Base-by-base conservation (phyloP, 306 rosid genomes). In the Gillenia trifoliata region DNA sequence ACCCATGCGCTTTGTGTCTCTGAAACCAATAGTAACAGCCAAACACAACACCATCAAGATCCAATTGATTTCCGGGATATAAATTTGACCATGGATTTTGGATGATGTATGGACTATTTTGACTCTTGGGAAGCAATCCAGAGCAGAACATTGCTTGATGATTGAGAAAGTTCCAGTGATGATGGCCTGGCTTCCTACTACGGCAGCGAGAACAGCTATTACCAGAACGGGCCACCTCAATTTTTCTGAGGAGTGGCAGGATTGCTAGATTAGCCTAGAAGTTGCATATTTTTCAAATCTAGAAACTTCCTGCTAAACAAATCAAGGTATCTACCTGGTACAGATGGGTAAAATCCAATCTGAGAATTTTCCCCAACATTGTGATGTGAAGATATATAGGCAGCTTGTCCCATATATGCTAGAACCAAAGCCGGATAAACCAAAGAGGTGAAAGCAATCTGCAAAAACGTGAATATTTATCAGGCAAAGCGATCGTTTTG, bases 351-450 rank as follows among this genome's bases (percentile, higher is more conserved):
- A 84, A 88, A 94, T 43, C 97, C 97, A 34, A 91, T 84, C n/a
- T 57, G 78, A 68, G 68, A 77, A 19, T 77, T 73, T 3, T 64
- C 41, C 29, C 28, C 64, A 56, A 57, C 5, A 20, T 7, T 20
- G 66, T 89, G 96, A 69, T 93, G 89, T 59, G 66, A 71, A 33
- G 98, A 91, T 40, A 94, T 85, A 85, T 87, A 94, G 41, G 98
- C 98, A 52, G 98, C 98, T 81, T 94, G 98, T 50, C 98, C 98
- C 98, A 94, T 94, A 75, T 94, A 94, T n/a, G 98, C 98, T 70
- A 94, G 89, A 77, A 91, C 68, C 74, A 91, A 75, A 64, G 97
- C 83, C 34, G 98, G 98, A 87, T 94, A 94, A 83, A 94, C 98
- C 84, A 94, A 78, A 40, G 87, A 84, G 68, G 97, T 88, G 89